Conservation (phyloP, 371 early-diverging fungal genomes). For the Lichtheimia ornata region DNA sequence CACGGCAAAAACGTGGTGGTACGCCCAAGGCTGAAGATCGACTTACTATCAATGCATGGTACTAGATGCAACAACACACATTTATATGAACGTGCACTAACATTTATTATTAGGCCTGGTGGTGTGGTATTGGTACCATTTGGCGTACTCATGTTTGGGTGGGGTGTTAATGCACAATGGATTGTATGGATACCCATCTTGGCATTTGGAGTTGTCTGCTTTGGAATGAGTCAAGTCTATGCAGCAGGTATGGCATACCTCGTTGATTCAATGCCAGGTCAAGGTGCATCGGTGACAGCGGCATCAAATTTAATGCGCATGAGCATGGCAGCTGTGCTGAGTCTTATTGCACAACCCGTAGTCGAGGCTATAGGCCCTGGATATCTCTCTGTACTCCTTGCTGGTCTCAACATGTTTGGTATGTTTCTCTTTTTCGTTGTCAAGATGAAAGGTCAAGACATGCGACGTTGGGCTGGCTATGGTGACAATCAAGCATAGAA, state of each 20-base stretch:
- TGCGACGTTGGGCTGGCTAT: constrained; percentile 29
- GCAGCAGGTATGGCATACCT: constrained; percentile 53
- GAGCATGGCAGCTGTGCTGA: constrained; percentile 49
- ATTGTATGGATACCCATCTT: constrained; percentile 50
- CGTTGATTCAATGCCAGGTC: constrained; percentile 52
- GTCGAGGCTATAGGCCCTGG: constrained; percentile 32
- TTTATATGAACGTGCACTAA: neutral
- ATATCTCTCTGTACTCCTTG: constrained; percentile 33
- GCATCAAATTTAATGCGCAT: constrained; percentile 53
- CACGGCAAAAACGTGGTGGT: constrained; percentile 31
- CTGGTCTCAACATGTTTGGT: constrained; percentile 29
- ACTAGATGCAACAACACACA: neutral
- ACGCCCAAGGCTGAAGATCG: constrained; percentile 37
- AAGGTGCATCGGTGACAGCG: constrained; percentile 57
- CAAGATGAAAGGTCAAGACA: constrained; percentile 31
- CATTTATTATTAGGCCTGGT: constrained; percentile 36
- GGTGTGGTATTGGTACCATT: constrained; percentile 54
- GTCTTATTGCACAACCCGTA: constrained; percentile 29
- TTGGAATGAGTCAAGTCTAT: constrained; percentile 61
- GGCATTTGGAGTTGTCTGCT: constrained; percentile 55
- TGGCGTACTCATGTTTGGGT: constrained; percentile 57
- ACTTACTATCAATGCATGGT: constrained; percentile 45
- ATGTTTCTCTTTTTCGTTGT: constrained; percentile 28
- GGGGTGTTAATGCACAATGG: constrained; percentile 41
- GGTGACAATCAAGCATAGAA: constrained; percentile 14